phyloP scores from a whole-genome alignment of 2,329 filamentous ascomycete species.

The Alternaria novae-zelandiae region DNA sequence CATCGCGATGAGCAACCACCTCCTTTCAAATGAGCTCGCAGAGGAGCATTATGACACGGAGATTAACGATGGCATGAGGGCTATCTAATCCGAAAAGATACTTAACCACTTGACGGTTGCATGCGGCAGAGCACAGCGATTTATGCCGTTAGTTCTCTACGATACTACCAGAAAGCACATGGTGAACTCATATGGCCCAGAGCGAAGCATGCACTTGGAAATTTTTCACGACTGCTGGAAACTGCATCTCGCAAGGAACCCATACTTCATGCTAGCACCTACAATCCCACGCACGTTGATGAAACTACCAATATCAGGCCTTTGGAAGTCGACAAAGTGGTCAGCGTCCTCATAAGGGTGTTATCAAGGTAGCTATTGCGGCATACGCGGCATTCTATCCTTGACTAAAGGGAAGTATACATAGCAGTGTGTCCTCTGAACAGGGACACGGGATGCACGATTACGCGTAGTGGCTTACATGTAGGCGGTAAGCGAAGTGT shows the following conservation, averaged over 20 bases:
- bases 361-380: background rate
- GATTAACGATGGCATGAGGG: background rate
- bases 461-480: no score
- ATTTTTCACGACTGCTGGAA: background rate
- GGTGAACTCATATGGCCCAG: background rate
- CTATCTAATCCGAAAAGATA: background rate
- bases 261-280: background rate
- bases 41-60: background rate
- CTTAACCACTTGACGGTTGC: background rate
- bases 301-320: background rate
- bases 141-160: background rate
- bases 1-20: background rate
- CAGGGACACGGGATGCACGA: no score
- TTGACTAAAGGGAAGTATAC: no score
- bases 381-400: no score
- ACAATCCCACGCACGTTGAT: background rate
- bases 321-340: background rate
- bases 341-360: background rate
- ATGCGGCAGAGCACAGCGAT: background rate
- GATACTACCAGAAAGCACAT: background rate
- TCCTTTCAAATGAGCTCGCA: background rate
- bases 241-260: background rate
- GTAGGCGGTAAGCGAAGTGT: no score
- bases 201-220: background rate
- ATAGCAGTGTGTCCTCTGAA: no score